phyloP scores from a whole-genome alignment of 2,329 filamentous ascomycete species.

The Penicillium sp. region DNA sequence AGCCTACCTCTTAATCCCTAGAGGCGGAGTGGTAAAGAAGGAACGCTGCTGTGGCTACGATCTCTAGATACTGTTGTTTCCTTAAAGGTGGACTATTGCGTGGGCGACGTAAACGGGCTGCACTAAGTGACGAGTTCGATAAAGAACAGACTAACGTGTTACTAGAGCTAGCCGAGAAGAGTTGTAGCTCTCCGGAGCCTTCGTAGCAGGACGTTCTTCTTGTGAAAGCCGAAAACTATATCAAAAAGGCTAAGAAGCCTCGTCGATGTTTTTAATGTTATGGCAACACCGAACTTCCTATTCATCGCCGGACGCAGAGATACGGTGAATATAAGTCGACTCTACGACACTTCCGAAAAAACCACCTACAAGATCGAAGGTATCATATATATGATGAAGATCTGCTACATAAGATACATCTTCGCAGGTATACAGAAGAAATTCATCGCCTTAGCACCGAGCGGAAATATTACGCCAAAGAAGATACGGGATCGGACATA shows the following conservation, averaged over 20 bases:
- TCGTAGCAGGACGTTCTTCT: slow-evolving; percentile 11
- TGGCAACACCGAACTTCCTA: slow-evolving; percentile 7
- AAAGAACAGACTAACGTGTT: neutral
- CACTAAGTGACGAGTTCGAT: neutral
- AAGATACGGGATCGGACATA: slow-evolving; percentile 8
- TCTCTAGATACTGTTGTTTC: neutral
- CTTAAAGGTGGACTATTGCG: neutral
- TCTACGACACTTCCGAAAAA: slow-evolving; percentile 17
- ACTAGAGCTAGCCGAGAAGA: neutral
- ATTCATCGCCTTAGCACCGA: slow-evolving; percentile 4
- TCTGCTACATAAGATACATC: slow-evolving; percentile 22
- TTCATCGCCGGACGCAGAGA: slow-evolving; percentile 14
- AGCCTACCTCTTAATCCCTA: neutral
- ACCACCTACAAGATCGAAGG: slow-evolving; percentile 19
- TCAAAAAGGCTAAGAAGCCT: slow-evolving; percentile 18
- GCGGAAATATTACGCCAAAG: slow-evolving; percentile 3
- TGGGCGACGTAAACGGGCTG: neutral
- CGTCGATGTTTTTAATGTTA: slow-evolving; percentile 21
- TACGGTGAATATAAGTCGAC: slow-evolving; percentile 22
- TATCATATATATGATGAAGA: slow-evolving; percentile 19
- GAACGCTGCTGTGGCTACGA: neutral
- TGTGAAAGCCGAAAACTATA: slow-evolving; percentile 12
- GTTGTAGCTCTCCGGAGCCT: slow-evolving; percentile 1
- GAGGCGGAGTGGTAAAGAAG: neutral
- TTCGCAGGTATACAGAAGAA: slow-evolving; percentile 20